These are phyloP conservation scores for Baorangia bicolor DNA, from an alignment of 768 basidiomycete genomes.

Conservation along the genomic window DNA sequence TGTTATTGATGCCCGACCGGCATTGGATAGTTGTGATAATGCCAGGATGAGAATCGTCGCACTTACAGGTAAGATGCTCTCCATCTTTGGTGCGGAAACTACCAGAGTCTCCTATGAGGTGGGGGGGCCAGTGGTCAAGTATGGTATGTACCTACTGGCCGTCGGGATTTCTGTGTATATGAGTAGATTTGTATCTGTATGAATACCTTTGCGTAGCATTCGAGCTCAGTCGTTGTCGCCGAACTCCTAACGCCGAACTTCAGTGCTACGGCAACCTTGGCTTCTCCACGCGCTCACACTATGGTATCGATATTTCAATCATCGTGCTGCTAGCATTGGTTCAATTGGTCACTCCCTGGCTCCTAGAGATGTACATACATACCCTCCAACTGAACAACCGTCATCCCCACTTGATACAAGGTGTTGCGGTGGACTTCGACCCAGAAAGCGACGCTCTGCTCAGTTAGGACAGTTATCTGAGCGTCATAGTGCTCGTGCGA, in stretches of 20 bases:
- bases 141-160: not conserved
- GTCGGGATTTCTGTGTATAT: not conserved
- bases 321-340: not conserved
- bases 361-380: not conserved
- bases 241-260: not conserved
- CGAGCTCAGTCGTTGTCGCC: not conserved
- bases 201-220: not conserved
- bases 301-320: not conserved
- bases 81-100: not conserved
- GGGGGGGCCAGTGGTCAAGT: not conserved
- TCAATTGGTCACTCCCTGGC: not conserved
- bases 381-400: not conserved
- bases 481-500: no score
- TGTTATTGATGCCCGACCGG: conserved; percentile 6
- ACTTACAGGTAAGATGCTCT: not conserved
- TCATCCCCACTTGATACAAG: not conserved
- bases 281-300: not conserved
- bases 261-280: no score
- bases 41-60: conserved; percentile 6
- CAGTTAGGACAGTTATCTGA: no score
- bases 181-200: not conserved
- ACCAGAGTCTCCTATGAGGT: not conserved
- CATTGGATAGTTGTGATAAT: conserved; percentile 9
- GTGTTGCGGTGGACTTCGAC: no score
- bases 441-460: no score